Percentiles rank a stretch among this genome's conserved stretches.
Conservation (phyloP, 345 rosid genomes). For the Eucalyptus regnans region DNA sequence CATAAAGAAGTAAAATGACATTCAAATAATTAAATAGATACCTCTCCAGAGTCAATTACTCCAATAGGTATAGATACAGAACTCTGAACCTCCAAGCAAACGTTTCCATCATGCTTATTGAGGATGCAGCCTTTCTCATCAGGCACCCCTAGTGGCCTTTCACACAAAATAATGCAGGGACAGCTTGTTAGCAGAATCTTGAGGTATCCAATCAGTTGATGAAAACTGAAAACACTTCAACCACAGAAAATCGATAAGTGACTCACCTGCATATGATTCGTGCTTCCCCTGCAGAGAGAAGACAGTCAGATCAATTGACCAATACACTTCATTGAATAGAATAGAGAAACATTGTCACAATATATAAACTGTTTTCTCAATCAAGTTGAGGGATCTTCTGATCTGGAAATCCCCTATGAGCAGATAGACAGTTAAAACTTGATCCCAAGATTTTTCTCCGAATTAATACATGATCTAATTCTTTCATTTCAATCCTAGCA, state of each 20-base stretch:
- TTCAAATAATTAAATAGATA: not conserved
- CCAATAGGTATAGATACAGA: constrained; percentile 47
- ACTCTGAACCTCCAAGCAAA: constrained; percentile 17
- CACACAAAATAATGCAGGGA: not conserved
- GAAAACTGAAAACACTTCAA: not conserved
- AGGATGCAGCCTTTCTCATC: constrained; percentile 32
- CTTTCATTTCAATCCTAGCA: not conserved
- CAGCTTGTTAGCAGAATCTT: not conserved
- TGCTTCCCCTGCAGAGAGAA: constrained; percentile 40
- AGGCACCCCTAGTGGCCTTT: constrained; percentile 36
- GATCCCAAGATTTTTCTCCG: not conserved
- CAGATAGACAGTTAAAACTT: not conserved
- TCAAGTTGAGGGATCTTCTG: not conserved
- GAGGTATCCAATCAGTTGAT: not conserved
- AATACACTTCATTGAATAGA: not conserved
- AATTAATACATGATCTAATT: not conserved
- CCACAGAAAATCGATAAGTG: not conserved
- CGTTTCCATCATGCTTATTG: constrained; percentile 6
- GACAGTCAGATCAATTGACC: not conserved
- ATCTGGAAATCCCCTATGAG: not conserved
- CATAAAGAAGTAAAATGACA: not conserved
- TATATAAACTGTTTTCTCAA: not conserved
- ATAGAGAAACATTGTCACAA: not conserved
- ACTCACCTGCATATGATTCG: constrained; percentile 63
- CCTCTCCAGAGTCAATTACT: constrained; percentile 57